Base-by-base conservation (phyloP, 2,329 filamentous ascomycete species). In the Tolypocladium album region DNA sequence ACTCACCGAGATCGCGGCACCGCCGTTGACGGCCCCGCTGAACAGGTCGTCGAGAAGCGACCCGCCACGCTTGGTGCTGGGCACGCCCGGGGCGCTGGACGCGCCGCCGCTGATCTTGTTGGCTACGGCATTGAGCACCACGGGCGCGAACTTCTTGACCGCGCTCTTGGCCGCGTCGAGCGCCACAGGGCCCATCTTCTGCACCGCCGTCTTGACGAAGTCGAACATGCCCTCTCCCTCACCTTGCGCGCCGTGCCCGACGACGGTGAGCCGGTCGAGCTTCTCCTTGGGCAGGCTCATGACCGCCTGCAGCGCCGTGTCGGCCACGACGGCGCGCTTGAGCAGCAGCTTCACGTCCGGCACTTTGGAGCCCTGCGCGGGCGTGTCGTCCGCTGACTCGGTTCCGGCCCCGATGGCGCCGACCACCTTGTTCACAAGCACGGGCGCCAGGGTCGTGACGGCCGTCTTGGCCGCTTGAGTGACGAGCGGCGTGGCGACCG, bases 261-360 rank as follows among this genome's bases (percentile, higher is more conserved):
- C 12, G 1, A 53, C 31, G 8, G 8, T 4, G 17, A 53, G 50
- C 50, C 50, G 50, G 31, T n/a, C 50, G 27, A 53, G 50, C 50
- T 53, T 53, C 27, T n/a, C 31, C 27, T 3, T 12, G 50, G 50
- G 31, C 50, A 53, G 4, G 17, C 17, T 36, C 50, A 53, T 53
- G 15, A 65, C 56, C 6, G 62, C 61, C 57, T 63, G 60, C 9
- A 64, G 60, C 34, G 63, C 61, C 13, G 62, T 56, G 42, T 64
- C 63, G 22, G 59, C 62, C 27, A 64, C 40, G 15, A 64, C 17
- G 24, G 64, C 64, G 9, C 64, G 64, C 57, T 64, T 56, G 36
- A 64, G 56, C 4, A 64, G 53, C 9, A 64, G 31, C 6, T n/a
- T 47, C 56, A 36, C 56, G 40, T 58, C 40, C 24, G 56, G 24